Conservation (phyloP, 2,329 filamentous ascomycete genomes). For the Pseudogymnoascus verrucosus region DNA sequence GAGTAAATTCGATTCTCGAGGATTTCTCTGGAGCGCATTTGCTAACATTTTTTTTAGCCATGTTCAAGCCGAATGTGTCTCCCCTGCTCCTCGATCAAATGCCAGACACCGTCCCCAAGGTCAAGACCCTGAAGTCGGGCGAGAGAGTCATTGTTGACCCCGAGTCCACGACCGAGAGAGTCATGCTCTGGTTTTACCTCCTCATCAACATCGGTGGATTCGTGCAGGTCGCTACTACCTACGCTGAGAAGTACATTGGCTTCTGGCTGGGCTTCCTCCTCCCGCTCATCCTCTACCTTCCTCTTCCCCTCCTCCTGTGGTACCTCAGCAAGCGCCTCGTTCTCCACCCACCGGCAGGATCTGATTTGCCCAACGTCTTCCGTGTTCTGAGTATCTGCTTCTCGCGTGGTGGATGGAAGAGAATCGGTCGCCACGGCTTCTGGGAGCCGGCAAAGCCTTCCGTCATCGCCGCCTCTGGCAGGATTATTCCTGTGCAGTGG, state of each 20-base stretch:
- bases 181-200: conserved; percentile 49
- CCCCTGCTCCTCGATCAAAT: conserved; percentile 54
- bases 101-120: conserved; percentile 32
- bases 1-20: conserved; percentile 39
- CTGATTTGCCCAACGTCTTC: conserved; percentile 38
- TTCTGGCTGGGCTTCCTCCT: conserved; percentile 39
- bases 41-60: conserved; percentile 52
- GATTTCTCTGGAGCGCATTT: conserved; percentile 57
- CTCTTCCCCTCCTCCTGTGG: conserved; percentile 14
- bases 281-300: conserved; percentile 32
- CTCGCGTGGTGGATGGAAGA: conserved; percentile 33
- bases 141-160: conserved; percentile 55
- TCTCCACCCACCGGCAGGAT: conserved; percentile 38
- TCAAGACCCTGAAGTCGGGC: conserved; percentile 42
- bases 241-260: conserved; percentile 40
- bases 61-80: conserved; percentile 59
- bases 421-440: conserved; percentile 48
- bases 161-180: conserved; percentile 45
- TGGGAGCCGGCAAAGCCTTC: conserved; percentile 65
- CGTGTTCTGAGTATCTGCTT: conserved; percentile 34
- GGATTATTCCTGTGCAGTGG: too few relatives aligned
- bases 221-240: conserved; percentile 32
- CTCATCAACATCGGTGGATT: conserved; percentile 59
- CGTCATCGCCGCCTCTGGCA: too few relatives aligned
- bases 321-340: conserved; percentile 34